Conservation (phyloP, 2,329 filamentous ascomycete genomes). For the Parastagonospora avenae region DNA sequence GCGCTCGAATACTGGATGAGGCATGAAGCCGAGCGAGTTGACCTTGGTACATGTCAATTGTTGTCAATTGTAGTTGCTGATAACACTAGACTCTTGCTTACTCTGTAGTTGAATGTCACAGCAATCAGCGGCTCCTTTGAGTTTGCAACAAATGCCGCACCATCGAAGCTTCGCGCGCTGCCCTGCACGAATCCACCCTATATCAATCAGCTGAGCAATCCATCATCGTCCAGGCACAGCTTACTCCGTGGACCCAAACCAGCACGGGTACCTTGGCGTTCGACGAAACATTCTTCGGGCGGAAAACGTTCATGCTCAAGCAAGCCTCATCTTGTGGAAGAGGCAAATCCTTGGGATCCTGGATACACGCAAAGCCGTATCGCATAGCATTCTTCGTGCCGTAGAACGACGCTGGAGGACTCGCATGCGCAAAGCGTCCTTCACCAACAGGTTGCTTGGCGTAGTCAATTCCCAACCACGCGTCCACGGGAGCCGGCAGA, state of each 20-base stretch:
- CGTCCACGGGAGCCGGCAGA: conserved; percentile 47
- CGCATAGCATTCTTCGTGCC: conserved; percentile 44
- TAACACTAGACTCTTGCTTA: neutral
- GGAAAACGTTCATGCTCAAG: conserved; percentile 34
- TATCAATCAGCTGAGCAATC: neutral
- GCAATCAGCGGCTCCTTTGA: conserved; percentile 28
- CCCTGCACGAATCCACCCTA: conserved; percentile 26
- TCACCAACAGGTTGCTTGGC: conserved; percentile 46
- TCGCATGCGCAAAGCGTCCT: conserved; percentile 46
- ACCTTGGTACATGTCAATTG: conserved; percentile 6
- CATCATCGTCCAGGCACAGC: neutral
- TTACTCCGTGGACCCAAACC: conserved; percentile 38
- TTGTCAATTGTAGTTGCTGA: neutral
- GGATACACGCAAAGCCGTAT: conserved; percentile 50
- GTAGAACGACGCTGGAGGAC: conserved; percentile 45
- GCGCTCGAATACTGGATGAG: conserved; percentile 28
- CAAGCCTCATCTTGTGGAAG: conserved; percentile 30
- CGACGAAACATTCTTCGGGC: conserved; percentile 19
- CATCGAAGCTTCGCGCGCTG: conserved; percentile 32
- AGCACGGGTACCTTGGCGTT: conserved; percentile 31
- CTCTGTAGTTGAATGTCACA: conserved; percentile 37
- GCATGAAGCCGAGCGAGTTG: conserved; percentile 34
- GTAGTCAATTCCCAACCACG: conserved; percentile 56
- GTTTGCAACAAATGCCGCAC: conserved; percentile 30
- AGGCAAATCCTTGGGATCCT: conserved; percentile 46